Percentiles rank a stretch among this genome's conserved stretches.
phyloP scores from a whole-genome alignment of 2,329 filamentous ascomycete genomes.

The Phialocephala sp. region DNA sequence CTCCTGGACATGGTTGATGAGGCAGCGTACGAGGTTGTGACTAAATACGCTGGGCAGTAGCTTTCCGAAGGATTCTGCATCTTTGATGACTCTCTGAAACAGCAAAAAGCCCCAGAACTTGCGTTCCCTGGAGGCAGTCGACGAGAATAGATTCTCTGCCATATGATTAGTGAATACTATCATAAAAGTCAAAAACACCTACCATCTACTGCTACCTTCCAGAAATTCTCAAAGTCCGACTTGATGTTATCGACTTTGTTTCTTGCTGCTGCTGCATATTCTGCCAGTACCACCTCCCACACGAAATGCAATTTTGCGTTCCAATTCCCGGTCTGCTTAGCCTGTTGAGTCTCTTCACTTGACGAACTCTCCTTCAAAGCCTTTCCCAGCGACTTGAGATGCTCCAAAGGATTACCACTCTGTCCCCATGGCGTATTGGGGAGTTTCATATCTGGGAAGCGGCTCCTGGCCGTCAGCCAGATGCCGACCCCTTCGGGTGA shows the following conservation, averaged over 20 bases:
- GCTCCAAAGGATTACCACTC: slow-evolving; percentile 73
- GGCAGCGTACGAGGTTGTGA: slow-evolving; percentile 78
- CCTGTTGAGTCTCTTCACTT: slow-evolving; percentile 52
- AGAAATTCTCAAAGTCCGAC: slow-evolving; percentile 74
- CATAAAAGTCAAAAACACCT: slow-evolving; percentile 43
- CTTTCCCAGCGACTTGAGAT: slow-evolving; percentile 71
- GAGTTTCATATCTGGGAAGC: slow-evolving; percentile 67
- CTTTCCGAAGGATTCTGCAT: slow-evolving; percentile 53
- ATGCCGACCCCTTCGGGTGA: slow-evolving; percentile 89
- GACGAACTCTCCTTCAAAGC: slow-evolving; percentile 78
- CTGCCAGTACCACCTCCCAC: slow-evolving; percentile 78
- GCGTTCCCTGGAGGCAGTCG: slow-evolving; percentile 81
- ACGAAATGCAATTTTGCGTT: slow-evolving; percentile 84
- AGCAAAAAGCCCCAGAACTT: slow-evolving; percentile 93
- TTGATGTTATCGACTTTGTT: slow-evolving; percentile 39
- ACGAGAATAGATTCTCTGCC: slow-evolving; percentile 81
- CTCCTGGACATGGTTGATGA: slow-evolving; percentile 82
- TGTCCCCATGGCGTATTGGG: slow-evolving; percentile 74
- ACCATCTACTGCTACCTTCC: slow-evolving; percentile 87
- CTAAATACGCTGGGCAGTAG: slow-evolving; percentile 73
- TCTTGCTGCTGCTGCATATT: slow-evolving; percentile 49
- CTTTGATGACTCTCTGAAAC: slow-evolving; percentile 75
- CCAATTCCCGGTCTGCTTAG: slow-evolving; percentile 69
- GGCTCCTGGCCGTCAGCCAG: slow-evolving; percentile 74
- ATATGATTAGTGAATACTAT: slow-evolving; percentile 25